A percentile compares a stretch with the other conserved stretches of the same genome.
Conservation (phyloP, 1,284 basidiomycete species). For the Boletellus dicymbophilus region DNA sequence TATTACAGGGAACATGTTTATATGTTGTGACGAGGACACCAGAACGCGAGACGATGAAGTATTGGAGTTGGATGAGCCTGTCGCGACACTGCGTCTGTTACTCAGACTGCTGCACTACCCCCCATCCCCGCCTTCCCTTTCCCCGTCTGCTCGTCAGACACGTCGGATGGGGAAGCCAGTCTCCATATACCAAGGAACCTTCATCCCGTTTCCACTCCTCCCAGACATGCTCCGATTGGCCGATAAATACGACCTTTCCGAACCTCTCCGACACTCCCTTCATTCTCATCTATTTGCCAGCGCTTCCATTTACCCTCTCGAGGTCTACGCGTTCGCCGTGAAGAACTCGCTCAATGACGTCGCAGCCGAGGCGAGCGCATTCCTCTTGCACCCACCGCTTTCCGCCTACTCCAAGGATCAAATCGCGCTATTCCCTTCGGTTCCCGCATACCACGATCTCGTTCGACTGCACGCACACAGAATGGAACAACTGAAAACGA, state of each 20-base stretch:
- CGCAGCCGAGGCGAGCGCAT: conserved; percentile 56
- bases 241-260: conserved; percentile 63
- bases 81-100: conserved; percentile 46
- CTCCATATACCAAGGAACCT: conserved; percentile 33
- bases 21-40: conserved; percentile 45
- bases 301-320: conserved; percentile 48
- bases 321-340: conserved; percentile 57
- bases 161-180: conserved; percentile 36
- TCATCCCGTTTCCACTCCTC: conserved; percentile 64
- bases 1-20: conserved; percentile 62
- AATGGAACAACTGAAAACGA: conserved; percentile 46
- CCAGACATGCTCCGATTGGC: conserved; percentile 51
- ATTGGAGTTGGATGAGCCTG: conserved; percentile 55
- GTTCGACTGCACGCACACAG: conserved; percentile 56
- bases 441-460: conserved; percentile 59
- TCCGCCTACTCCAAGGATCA: conserved; percentile 52
- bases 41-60: conserved; percentile 24
- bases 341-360: conserved; percentile 41
- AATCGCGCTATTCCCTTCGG: conserved; percentile 53
- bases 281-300: conserved; percentile 57
- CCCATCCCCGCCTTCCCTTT: conserved; percentile 43
- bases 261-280: conserved; percentile 41
- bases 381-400: conserved; percentile 52
- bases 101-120: conserved; percentile 52
- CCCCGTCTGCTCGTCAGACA: conserved; percentile 21